Evolutionary conservation across 176 grass and related monocot species (phyloP).

Genomic region (Oryza nivara): DNA sequence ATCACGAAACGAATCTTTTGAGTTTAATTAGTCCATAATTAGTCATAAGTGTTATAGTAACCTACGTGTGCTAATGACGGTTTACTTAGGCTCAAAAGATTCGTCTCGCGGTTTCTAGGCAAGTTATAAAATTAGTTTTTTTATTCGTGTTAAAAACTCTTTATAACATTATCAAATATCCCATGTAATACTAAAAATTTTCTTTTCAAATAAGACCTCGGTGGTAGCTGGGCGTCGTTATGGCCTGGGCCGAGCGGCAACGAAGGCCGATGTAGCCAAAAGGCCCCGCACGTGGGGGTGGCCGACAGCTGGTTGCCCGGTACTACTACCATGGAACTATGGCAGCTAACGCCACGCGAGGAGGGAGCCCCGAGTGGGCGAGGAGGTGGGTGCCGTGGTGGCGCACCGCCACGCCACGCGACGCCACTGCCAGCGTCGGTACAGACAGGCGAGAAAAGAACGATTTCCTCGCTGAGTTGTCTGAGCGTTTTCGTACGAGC

Average conservation of each 20-base stretch:
- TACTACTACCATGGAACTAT: too few relatives aligned
- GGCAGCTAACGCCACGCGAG: not conserved
- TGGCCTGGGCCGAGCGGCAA: not conserved
- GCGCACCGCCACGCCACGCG: not conserved
- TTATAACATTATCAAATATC: too few relatives aligned
- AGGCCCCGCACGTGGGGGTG: constrained; percentile 8
- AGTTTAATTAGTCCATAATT: too few relatives aligned
- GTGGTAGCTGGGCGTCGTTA: not conserved
- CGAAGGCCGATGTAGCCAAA: not conserved
- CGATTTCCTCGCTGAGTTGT: not conserved
- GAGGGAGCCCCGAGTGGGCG: not conserved
- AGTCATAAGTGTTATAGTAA: too few relatives aligned
- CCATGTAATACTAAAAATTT: too few relatives aligned
- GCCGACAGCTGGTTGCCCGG: constrained; percentile 9
- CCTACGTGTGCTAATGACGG: too few relatives aligned
- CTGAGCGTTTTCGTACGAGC: not conserved
- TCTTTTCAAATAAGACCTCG: too few relatives aligned
- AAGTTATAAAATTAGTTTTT: too few relatives aligned
- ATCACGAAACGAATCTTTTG: too few relatives aligned
- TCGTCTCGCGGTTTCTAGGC: too few relatives aligned
- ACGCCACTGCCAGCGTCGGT: not conserved
- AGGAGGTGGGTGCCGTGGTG: not conserved
- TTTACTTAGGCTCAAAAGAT: too few relatives aligned
- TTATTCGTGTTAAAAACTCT: too few relatives aligned
- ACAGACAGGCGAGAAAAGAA: not conserved